Percentiles rank a stretch among this genome's conserved stretches.
phyloP scores from a whole-genome alignment of 2,329 filamentous ascomycete species.

The Beauveria brongniartii region DNA sequence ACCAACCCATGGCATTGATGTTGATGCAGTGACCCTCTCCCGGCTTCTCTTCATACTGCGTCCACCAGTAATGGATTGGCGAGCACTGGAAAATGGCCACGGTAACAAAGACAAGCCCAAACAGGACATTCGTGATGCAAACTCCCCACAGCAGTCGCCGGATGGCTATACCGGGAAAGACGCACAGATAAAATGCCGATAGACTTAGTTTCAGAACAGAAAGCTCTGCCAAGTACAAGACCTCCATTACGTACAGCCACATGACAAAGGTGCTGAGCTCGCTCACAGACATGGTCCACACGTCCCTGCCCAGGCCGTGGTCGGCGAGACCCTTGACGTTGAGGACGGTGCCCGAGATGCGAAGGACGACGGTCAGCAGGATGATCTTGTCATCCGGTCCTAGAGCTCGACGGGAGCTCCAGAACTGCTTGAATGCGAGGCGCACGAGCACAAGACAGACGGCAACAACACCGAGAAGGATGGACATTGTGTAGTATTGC shows the following conservation, averaged over 20 bases:
- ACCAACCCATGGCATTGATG: slow-evolving; percentile 41
- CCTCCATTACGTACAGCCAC: slow-evolving; percentile 34
- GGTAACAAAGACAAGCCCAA: slow-evolving; percentile 34
- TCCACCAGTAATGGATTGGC: slow-evolving; percentile 46
- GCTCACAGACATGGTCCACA: slow-evolving; percentile 38
- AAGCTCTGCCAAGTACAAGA: slow-evolving; percentile 38
- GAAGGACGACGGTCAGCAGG: slow-evolving; percentile 19
- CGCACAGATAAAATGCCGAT: slow-evolving; percentile 46
- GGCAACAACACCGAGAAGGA: slow-evolving; percentile 26
- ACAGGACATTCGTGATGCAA: slow-evolving; percentile 29
- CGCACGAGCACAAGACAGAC: slow-evolving; percentile 34
- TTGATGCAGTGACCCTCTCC: slow-evolving; percentile 38
- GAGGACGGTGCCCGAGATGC: slow-evolving; percentile 24
- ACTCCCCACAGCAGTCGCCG: slow-evolving; percentile 35
- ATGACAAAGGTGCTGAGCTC: slow-evolving; percentile 35
- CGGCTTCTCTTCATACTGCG: slow-evolving; percentile 37
- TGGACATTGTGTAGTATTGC: slow-evolving; percentile 26
- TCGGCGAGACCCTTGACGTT: slow-evolving; percentile 23
- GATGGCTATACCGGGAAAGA: slow-evolving; percentile 37
- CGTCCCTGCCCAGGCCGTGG: slow-evolving; percentile 40
- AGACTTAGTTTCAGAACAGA: slow-evolving; percentile 42
- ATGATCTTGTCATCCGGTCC: slow-evolving; percentile 32
- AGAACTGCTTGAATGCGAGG: slow-evolving; percentile 28
- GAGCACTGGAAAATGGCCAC: slow-evolving; percentile 41
- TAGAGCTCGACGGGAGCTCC: slow-evolving; percentile 24